Evolutionary conservation across 805 yeast species (phyloP), one percentile per base, ranked within the genome.

Genomic region (Starmerella davenportii): DNA sequence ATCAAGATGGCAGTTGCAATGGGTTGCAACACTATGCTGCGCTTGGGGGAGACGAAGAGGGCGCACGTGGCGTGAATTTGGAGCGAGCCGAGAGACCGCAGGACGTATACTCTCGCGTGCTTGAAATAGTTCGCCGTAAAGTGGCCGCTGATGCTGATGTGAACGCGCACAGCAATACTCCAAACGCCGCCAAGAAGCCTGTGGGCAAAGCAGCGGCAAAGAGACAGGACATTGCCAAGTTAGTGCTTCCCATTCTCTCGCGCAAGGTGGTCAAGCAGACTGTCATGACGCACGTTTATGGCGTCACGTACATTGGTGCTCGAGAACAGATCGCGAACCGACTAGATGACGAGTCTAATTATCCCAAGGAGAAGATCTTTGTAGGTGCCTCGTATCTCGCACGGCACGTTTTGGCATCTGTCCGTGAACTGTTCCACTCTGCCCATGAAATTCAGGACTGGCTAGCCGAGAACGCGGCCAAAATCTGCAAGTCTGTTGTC

Each of bases 201-300:
- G 32, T 7, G 9, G 15, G 32, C 8, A 8, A 7, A 14, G 8
- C 13, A 14, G 19, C 32, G 5, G 8, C 15, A 8, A 17, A 9
- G 15, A 17, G 47, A 43, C 5, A 21, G 81, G 47, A 37, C 4
- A 45, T 50, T 21, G 66, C 68, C 3, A 35, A 52, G n/a, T 55
- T 61, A 25, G 59, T 79, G 30, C 63, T 68, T 40, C 79, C 75
- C 37, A 68, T 73, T 43, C 70, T 87, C 41, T 69, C 76, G 16
- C 70, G 98, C 50, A 87, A 87, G 54, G 76, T 90, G 34, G 94
- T 90, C 28, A 87, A 87, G 55, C 98, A 87, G 56, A 82, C 98
- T 0, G 96, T 87, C 20, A 87, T 87, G 98, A 87, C 98, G 0
- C 85, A 84, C 52, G 98, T 87, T 28, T 87, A 87, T 55, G 98